Base-by-base conservation (phyloP, 225 moss, liverwort and hornwort species). In the Lunularia cruciata region DNA sequence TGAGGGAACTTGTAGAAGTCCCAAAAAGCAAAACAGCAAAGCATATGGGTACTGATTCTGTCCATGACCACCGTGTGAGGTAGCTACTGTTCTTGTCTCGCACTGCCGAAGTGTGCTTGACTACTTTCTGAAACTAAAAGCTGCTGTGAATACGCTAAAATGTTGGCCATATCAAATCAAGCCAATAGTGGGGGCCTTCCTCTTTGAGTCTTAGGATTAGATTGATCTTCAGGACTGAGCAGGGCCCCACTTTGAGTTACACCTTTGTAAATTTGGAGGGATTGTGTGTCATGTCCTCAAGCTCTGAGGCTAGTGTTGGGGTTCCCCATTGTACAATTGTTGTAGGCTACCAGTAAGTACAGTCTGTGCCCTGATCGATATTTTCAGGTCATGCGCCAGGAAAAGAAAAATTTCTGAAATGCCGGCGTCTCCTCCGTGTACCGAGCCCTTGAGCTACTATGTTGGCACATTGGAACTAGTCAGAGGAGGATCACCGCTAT, bases 261-360 rank as follows among this genome's bases (percentile, higher is more conserved):
- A 40, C 48, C 73, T 58, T 70, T 70, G 74, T 78, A 74, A 74
- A 78, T 70, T 69, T 59, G 47, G 64, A 60, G 61, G 63, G 48
- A 70, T 33, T 57, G 49, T 69, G 73, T 78, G 73, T 69, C 61
- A 35, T 70, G 47, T 70, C 73, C 43, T 47, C 48, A 22, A 63
- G 63, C 58, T 42, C 14, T 37, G 53, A 51, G 40, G 47, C 37
- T 60, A 53, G 52, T 51, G 18, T 38, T 53, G 36, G 52, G 52
- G 56, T 26, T 58, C 28, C 64, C 70, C 70, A 22, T 38, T 70
- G 78, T 78, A 78, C 46, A 70, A 67, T 67, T 48, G 48, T 34
- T 51, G 66, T 48, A 47, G 39, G 48, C 48, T 46, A 27, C 63
- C 63, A 45, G 43, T 19, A 28, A 63, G 63, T 30, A 63, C 43